Base-by-base conservation (phyloP, 257 asterid genomes). In the Scutellaria baicalensis region DNA sequence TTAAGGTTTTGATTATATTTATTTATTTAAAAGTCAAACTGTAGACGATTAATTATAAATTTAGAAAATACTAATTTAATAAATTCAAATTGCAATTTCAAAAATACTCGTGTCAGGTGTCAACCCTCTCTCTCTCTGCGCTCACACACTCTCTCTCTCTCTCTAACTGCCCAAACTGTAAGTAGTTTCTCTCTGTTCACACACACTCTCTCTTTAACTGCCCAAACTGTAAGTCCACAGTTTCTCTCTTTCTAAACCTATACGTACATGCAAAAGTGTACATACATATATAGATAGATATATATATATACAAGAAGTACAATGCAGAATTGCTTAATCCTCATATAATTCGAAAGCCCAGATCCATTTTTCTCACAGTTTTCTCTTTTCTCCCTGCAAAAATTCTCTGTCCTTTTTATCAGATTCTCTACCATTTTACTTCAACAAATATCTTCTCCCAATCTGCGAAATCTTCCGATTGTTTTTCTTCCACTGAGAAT, bases 241-340 rank as follows among this genome's bases (percentile, higher is more conserved):
- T 44, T 50, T 68, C 68, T 74, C 76, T 70, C 77, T 70, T 27
- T 64, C 67, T 54, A 57, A n/a, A 17, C 57, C 60, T 67, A 71
- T 65, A 71, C 70, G 47, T 65, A 71, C 66, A 58, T 65, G 17
- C 35, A 38, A 9, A 59, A 35, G 7, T 64, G 44, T 64, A 38
- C 47, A 7, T 23, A 39, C 42, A 68, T n/a, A n/a, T n/a, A n/a
- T n/a, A n/a, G n/a, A n/a, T n/a, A n/a, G n/a, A n/a, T n/a, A n/a
- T n/a, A n/a, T n/a, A n/a, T n/a, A n/a, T n/a, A n/a, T n/a, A n/a
- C n/a, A n/a, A n/a, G n/a, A n/a, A 31, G 18, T 50, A 49, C 8
- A 43, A 45, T 35, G 58, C 51, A 17, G 6, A 64, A 52, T 36
- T n/a, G 60, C 58, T 66, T 49, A 35, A 60, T 65, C 64, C 75